Conservation (phyloP, 768 basidiomycete genomes). For the Hygrocybe coccinea region DNA sequence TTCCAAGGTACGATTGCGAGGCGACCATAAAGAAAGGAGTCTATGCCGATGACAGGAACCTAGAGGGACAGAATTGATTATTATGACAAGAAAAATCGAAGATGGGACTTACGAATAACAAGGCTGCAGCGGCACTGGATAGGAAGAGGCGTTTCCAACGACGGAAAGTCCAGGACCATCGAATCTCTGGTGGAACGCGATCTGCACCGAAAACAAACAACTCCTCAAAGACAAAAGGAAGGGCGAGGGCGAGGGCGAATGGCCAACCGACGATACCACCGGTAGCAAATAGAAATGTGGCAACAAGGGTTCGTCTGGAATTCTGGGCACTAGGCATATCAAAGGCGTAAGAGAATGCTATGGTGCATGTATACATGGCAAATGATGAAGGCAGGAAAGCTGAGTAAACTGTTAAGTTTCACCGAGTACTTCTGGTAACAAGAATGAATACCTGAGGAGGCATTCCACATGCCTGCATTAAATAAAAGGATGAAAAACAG, state of each 20-base stretch:
- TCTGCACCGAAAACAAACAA: conserved; percentile 75
- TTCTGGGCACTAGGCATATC: conserved; percentile 52
- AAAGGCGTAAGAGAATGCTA: conserved; percentile 71
- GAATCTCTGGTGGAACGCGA: conserved; percentile 43
- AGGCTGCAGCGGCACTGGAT: conserved; percentile 49
- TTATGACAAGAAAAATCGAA: neutral
- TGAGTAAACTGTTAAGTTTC: conserved; percentile 27
- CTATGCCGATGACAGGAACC: conserved; percentile 80
- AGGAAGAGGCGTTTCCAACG: conserved; percentile 56
- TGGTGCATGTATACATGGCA: conserved; percentile 81
- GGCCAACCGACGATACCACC: conserved; percentile 96
- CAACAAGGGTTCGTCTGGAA: conserved; percentile 52
- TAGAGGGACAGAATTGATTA: conserved; percentile 28
- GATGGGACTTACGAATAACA: conserved; percentile 54
- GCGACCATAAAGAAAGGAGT: conserved; percentile 82
- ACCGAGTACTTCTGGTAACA: neutral
- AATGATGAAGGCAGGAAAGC: conserved; percentile 95
- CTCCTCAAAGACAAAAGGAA: conserved; percentile 91
- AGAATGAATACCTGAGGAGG: conserved; percentile 58
- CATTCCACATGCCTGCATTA: conserved; percentile 94
- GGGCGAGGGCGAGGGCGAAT: conserved; percentile 79
- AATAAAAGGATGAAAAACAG: conserved; percentile 79
- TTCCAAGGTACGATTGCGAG: conserved; percentile 84
- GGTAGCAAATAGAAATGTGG: conserved; percentile 67
- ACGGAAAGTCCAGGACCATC: conserved; percentile 50